phyloP scores from a whole-genome alignment of 2,329 filamentous ascomycete genomes.

The Hypocrella siamensis region DNA sequence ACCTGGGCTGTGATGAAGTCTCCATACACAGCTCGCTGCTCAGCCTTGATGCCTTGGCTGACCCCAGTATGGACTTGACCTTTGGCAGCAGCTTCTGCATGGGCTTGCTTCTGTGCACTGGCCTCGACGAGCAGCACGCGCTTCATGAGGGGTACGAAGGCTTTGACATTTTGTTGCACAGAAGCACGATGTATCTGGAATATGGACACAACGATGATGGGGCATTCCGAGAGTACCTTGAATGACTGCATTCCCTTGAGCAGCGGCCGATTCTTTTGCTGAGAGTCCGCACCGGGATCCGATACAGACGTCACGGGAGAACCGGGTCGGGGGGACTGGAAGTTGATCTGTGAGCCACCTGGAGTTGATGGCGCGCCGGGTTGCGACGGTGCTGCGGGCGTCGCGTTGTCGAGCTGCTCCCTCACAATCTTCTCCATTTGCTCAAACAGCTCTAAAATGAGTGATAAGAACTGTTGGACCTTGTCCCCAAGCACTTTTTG shows the following conservation, averaged over 20 bases:
- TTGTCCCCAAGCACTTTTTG: constrained; percentile 61
- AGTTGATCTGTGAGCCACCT: constrained; percentile 50
- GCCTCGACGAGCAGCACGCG: constrained; percentile 77
- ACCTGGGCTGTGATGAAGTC: constrained; percentile 97
- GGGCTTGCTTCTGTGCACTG: constrained; percentile 82
- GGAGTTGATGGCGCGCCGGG: constrained; percentile 50
- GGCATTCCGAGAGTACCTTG: constrained; percentile 94
- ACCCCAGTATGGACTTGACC: constrained; percentile 83
- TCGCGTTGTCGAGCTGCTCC: constrained; percentile 78
- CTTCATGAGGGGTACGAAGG: constrained; percentile 90
- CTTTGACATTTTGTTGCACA: constrained; percentile 72
- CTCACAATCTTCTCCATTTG: constrained; percentile 89
- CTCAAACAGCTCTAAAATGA: constrained; percentile 93
- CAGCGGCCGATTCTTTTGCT: constrained; percentile 66
- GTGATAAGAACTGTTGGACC: constrained; percentile 75
- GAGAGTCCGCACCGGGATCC: constrained; percentile 67
- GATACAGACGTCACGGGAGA: constrained; percentile 74
- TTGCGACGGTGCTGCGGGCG: constrained; percentile 33
- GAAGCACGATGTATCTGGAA: constrained; percentile 81
- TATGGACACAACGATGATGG: constrained; percentile 96
- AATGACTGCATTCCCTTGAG: constrained; percentile 96
- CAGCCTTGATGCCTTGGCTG: constrained; percentile 66
- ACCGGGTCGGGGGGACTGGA: constrained; percentile 76
- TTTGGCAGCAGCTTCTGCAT: constrained; percentile 65
- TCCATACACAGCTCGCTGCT: constrained; percentile 78